Evolutionary conservation across 257 asterid genomes (phyloP), one percentile per base, ranked within the genome.

Genomic region (Salvia hispanica): DNA sequence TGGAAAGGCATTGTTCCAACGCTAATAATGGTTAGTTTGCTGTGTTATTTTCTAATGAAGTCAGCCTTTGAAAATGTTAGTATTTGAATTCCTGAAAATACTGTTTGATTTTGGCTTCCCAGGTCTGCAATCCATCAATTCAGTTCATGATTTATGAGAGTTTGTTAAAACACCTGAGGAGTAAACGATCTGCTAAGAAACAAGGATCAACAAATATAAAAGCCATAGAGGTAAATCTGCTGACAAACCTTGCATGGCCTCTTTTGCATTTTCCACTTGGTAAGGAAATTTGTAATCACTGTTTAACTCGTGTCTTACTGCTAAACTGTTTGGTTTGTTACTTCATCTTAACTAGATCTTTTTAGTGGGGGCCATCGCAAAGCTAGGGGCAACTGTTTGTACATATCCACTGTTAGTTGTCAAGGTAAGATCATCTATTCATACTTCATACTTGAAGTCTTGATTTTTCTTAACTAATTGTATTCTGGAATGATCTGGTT

Each of bases 71-170:
- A 39, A 39, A 45, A 13, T 36, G 44, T 42, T 64, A n/a, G n/a
- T n/a, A 62, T 58, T 25, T 70, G 48, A 48, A 42, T 51, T 74
- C 64, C 65, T 78, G 67, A 70, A 75, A 43, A 55, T 52, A 12
- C 50, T 48, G 12, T 81, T 67, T 28, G 47, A n/a, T 58, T 67
- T 70, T 72, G 74, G 76, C 72, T 52, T 59, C 18, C 51, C 80
- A 90, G 95, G 98, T 92, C 53, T 87, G 95, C 82, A 92, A 92
- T 74, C 98, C 98, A 70, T 87, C 98, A n/a, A 92, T 92, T 65
- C 98, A 92, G 85, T 92, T 92, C 84, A 85, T 92, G 98, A 92
- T 92, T 64, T 89, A 89, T 54, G 98, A 92, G 81, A 85, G 88
- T 72, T 78, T 85, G 74, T 74, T 86, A 69, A 88, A 87, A 82